Evolutionary conservation across 345 rosid species (phyloP).

Genomic region (Populus alba): DNA sequence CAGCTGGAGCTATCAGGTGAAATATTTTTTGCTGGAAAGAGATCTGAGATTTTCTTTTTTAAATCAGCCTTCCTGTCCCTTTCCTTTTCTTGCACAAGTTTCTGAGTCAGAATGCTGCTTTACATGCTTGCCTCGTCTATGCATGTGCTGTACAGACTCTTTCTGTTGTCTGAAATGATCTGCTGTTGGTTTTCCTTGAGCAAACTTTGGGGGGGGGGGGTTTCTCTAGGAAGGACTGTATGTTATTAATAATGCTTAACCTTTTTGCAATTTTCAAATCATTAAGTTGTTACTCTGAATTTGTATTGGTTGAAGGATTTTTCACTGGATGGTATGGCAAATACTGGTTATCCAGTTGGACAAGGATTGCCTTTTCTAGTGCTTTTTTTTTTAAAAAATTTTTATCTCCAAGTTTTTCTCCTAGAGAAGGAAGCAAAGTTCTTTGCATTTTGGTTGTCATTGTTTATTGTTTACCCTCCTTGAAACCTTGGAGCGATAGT

Average conservation of each 20-base stretch:
- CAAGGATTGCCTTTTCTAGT: not conserved
- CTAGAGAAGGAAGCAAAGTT: not conserved
- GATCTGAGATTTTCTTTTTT: not conserved
- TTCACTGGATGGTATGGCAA: not conserved
- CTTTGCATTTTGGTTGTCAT: not conserved
- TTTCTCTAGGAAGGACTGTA: not conserved
- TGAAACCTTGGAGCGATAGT: not conserved
- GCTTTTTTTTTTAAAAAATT: not conserved
- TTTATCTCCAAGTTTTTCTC: not conserved
- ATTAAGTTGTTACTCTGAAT: not conserved
- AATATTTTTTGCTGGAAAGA: not conserved
- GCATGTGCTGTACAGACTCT: not conserved
- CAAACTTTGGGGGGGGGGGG: not conserved
- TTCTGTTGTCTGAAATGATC: not conserved
- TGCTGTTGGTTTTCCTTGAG: not conserved
- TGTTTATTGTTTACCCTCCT: not conserved
- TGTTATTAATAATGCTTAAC: not conserved
- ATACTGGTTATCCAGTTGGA: not conserved
- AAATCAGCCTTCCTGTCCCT: not conserved
- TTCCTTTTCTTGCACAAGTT: not conserved
- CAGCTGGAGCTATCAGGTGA: conserved; percentile 89
- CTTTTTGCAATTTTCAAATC: not conserved
- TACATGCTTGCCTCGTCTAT: not conserved
- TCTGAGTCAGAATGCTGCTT: not conserved
- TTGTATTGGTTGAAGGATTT: not conserved